Percentiles rank a stretch among this genome's conserved stretches.
These are phyloP conservation scores for Rehmannia glutinosa DNA, from an alignment of 257 asterid genomes.

Conservation along the genomic window DNA sequence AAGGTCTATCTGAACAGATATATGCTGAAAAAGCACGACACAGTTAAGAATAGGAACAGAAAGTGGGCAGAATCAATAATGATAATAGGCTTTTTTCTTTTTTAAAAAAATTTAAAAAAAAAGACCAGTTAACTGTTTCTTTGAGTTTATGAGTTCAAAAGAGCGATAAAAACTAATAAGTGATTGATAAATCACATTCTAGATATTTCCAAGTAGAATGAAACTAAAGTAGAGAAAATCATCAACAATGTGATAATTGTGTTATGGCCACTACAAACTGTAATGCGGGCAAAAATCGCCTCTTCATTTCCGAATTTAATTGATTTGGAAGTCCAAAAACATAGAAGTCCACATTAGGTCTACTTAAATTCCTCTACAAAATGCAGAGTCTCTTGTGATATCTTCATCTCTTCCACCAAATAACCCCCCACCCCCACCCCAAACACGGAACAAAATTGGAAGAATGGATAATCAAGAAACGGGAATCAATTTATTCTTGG, in stretches of 20 bases:
- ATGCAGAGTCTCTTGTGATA: not conserved
- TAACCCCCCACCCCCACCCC: not conserved
- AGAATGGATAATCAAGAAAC: conserved; percentile 1
- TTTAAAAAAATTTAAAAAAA: not conserved
- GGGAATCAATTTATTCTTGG: not conserved
- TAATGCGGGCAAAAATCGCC: not conserved
- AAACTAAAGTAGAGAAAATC: not conserved
- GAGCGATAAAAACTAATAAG: not conserved
- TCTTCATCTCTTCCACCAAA: not conserved
- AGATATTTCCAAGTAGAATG: not conserved
- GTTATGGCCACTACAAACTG: too few species aligned
- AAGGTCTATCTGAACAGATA: conserved; percentile 9
- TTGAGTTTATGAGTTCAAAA: not conserved
- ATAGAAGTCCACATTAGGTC: not conserved
- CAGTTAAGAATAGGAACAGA: not conserved
- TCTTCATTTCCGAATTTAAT: not conserved
- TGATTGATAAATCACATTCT: not conserved
- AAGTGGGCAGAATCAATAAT: not conserved
- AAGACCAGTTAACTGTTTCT: not conserved
- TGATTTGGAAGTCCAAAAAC: not conserved
- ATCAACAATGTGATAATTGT: not conserved
- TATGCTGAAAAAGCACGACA: conserved; percentile 3
- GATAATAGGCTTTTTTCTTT: conserved; percentile 28
- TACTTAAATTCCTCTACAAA: not conserved
- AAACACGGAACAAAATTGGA: not conserved